phyloP scores from a whole-genome alignment of 2,329 filamentous ascomycete species.

The Neophaeococcomyces aloes region DNA sequence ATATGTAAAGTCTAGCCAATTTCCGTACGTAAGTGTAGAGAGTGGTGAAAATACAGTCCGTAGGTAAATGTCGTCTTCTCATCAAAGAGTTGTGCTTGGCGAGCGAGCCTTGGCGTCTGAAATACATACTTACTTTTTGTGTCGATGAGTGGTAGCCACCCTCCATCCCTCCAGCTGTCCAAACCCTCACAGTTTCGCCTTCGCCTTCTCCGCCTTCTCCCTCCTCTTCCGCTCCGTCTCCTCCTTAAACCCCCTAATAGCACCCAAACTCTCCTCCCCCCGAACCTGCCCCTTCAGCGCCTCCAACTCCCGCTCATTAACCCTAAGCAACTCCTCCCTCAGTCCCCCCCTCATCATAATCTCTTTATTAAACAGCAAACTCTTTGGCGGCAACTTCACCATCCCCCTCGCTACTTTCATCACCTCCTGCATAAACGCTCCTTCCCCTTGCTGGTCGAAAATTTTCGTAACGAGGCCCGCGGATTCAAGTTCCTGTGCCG shows the following conservation, averaged over 20 bases:
- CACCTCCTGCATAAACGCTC: slow-evolving; percentile 10
- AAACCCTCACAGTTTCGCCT: slow-evolving; percentile 6
- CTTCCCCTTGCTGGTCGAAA: slow-evolving; percentile 5
- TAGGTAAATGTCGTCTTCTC: no score
- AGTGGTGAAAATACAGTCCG: no score
- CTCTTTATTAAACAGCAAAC: slow-evolving; percentile 9
- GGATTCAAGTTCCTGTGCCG: slow-evolving; percentile 8
- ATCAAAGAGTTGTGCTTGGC: no score
- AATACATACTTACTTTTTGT: no score
- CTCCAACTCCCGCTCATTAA: slow-evolving; percentile 9
- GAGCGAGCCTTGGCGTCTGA: no score
- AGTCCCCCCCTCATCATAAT: slow-evolving; percentile 10
- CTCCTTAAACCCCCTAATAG: slow-evolving; percentile 4
- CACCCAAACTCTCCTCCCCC: slow-evolving; percentile 5
- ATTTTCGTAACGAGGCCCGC: slow-evolving; percentile 13
- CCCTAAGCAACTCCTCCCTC: slow-evolving; percentile 10
- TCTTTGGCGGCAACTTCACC: slow-evolving; percentile 9
- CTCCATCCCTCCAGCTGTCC: no score
- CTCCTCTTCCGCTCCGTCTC: slow-evolving; percentile 2
- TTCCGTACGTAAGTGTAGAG: no score
- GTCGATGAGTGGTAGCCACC: no score
- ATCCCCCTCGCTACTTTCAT: slow-evolving; percentile 8
- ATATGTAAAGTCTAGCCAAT: no score
- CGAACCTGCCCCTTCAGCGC: slow-evolving; percentile 1
- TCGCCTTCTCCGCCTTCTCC: slow-evolving; percentile 7